Percentiles rank a stretch among this genome's conserved stretches.
Evolutionary conservation across 164 flowering plant genomes (phyloP).

Genomic region (Nymphaea thermarum): DNA sequence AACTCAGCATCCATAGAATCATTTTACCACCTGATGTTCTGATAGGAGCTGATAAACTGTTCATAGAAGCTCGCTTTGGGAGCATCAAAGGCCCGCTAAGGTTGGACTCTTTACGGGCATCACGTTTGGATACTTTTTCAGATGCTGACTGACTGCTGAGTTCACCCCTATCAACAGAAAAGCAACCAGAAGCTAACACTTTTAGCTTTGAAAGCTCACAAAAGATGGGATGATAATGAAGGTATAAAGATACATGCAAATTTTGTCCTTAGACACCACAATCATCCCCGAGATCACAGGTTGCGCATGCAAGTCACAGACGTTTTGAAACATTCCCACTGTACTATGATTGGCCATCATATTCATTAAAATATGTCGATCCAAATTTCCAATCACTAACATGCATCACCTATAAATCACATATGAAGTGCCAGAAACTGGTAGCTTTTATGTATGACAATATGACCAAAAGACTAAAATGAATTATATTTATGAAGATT

Average conservation of each 20-base stretch:
- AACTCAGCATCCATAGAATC: background rate
- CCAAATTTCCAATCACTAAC: background rate
- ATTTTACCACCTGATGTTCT: constrained; percentile 79
- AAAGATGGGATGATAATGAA: background rate
- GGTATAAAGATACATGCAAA: background rate
- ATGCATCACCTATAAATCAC: background rate
- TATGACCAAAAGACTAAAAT: too few species aligned
- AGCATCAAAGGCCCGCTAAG: constrained; percentile 96
- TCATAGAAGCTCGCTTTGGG: constrained; percentile 90
- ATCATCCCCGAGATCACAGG: background rate
- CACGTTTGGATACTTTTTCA: constrained; percentile 33
- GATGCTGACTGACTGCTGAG: constrained; percentile 31
- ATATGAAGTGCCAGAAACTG: too few species aligned
- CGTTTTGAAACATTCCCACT: background rate
- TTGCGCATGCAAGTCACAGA: background rate
- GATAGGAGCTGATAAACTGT: constrained; percentile 97
- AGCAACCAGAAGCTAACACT: constrained; percentile 1
- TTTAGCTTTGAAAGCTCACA: background rate
- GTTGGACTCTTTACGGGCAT: constrained; percentile 52
- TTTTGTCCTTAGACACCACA: background rate
- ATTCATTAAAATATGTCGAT: background rate
- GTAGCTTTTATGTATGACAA: too few species aligned
- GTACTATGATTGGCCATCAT: too few species aligned
- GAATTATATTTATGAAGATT: too few species aligned
- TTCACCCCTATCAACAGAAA: constrained; percentile 38